phyloP scores from a whole-genome alignment of 208 protist genomes.

The Acanthamoeba triangularis region DNA sequence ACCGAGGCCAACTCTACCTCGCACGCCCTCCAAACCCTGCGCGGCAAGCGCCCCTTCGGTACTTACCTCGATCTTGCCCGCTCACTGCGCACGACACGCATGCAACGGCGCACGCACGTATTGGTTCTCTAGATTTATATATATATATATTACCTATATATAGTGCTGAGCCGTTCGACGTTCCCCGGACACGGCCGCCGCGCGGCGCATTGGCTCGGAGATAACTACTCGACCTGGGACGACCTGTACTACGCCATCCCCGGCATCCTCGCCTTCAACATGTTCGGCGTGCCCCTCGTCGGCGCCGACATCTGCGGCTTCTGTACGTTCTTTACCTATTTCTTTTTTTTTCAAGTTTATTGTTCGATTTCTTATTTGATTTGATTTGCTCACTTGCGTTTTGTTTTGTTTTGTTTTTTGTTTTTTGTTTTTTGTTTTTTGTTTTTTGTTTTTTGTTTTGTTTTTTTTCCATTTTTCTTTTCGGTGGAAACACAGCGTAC shows the following conservation, averaged over 20 bases:
- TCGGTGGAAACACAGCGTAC: neutral
- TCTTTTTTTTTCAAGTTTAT: too few species aligned
- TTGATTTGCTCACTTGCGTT: too few species aligned
- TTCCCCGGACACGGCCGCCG: constrained; percentile 82
- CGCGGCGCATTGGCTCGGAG: constrained; percentile 93
- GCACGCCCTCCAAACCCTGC: constrained; percentile 78
- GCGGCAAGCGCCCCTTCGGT: constrained; percentile 80
- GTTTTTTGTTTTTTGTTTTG: too few species aligned
- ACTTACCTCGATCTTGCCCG: too few species aligned
- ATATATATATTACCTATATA: too few species aligned
- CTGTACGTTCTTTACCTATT: neutral
- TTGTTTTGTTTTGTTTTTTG: too few species aligned
- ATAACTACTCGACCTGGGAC: constrained; percentile 88
- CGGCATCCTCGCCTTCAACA: constrained; percentile 91
- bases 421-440: neutral
- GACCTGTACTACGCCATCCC: constrained; percentile 91
- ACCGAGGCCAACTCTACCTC: constrained; percentile 84
- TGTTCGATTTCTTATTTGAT: too few species aligned
- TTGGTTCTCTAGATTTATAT: too few species aligned
- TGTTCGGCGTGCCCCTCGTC: constrained; percentile 94
- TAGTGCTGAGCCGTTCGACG: constrained; percentile 74
- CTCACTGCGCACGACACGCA: too few species aligned
- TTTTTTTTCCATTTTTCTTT: neutral
- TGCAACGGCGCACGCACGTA: too few species aligned
- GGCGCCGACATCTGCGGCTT: constrained; percentile 96